phyloP scores from a whole-genome alignment of 2,329 filamentous ascomycete genomes.

The Arthrobotrys entomopaga region DNA sequence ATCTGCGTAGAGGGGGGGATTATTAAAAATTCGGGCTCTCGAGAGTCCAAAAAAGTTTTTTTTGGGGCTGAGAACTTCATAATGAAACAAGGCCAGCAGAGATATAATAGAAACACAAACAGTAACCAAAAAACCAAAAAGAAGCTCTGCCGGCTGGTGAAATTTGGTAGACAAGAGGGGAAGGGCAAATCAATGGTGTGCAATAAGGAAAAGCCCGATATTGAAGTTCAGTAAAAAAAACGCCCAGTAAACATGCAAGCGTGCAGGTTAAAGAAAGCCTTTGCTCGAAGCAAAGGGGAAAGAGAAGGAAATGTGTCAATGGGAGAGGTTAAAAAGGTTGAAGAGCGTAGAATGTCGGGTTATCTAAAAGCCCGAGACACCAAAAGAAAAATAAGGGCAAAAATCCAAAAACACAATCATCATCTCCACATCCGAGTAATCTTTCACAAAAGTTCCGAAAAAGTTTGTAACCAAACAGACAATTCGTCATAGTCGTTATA shows the following conservation, averaged over 20 bases:
- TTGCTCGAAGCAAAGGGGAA: neutral
- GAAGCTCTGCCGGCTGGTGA: neutral
- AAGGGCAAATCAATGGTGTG: neutral
- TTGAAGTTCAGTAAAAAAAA: constrained; percentile 22
- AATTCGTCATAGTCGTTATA: neutral
- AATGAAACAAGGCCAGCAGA: constrained; percentile 1
- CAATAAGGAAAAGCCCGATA: neutral
- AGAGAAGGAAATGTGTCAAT: neutral
- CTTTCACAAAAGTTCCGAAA: constrained; percentile 1
- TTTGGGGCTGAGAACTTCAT: neutral
- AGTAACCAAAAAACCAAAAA: neutral
- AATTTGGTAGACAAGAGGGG: neutral
- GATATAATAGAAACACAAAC: neutral
- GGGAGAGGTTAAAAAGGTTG: neutral
- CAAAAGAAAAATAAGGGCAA: neutral
- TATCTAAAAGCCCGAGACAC: neutral
- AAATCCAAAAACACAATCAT: too few relatives aligned
- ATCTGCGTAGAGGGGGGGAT: constrained; percentile 8
- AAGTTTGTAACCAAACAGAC: neutral
- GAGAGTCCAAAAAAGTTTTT: neutral
- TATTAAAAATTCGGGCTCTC: constrained; percentile 43
- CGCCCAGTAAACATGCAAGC: constrained; percentile 35
- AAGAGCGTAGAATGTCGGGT: neutral
- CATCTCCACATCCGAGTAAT: neutral
- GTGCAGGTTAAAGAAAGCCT: neutral